Evolutionary conservation across 2,329 filamentous ascomycete species (phyloP).

Genomic region (Hypoxylon rubiginosum): DNA sequence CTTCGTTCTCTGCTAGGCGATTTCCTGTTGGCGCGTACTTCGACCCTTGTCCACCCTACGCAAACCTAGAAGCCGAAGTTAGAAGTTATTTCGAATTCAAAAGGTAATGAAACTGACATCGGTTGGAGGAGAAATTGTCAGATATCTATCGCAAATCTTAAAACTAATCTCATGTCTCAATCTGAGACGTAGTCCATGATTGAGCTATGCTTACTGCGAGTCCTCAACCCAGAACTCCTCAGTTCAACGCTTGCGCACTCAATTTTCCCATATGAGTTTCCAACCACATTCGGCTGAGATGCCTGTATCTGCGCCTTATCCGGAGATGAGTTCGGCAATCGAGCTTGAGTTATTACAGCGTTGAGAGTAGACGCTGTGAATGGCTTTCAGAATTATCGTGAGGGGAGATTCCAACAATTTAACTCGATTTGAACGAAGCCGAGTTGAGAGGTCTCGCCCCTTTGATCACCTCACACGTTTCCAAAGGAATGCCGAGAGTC

Average conservation of each 20-base stretch:
- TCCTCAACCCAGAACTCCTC: background rate
- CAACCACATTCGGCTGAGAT: background rate
- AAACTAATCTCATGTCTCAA: background rate
- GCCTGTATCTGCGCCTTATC: background rate
- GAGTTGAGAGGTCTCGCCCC: background rate
- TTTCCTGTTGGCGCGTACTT: background rate
- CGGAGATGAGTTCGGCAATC: background rate
- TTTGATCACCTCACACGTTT: background rate
- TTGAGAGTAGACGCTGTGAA: background rate
- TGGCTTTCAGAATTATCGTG: background rate
- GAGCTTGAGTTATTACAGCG: background rate
- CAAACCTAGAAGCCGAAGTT: background rate
- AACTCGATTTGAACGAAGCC: too few species aligned
- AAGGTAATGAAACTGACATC: background rate
- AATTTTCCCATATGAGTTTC: background rate
- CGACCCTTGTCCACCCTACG: too few species aligned
- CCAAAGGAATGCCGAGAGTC: background rate
- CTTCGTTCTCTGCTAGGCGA: background rate
- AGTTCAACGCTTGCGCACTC: background rate
- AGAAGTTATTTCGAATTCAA: background rate
- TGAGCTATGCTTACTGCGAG: background rate
- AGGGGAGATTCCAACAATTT: background rate
- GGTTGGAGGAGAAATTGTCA: background rate
- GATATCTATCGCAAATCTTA: background rate
- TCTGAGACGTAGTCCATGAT: background rate